Percentiles rank a stretch among this genome's conserved stretches.
phyloP scores from a whole-genome alignment of 176 grass and related monocot species.

The Phoenix roebelenii region DNA sequence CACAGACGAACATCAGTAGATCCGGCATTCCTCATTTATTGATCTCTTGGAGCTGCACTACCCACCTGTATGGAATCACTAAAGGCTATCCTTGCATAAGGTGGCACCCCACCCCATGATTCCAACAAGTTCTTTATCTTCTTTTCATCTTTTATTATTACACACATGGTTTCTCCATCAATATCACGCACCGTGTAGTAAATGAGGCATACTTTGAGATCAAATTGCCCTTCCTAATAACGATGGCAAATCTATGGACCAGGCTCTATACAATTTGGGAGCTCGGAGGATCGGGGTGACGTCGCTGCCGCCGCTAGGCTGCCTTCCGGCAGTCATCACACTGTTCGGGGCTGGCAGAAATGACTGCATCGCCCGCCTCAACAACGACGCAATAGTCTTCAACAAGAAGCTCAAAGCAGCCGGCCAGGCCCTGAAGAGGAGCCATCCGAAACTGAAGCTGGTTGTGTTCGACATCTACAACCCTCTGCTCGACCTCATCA shows the following conservation, averaged over 20 bases:
- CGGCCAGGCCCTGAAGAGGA: constrained; percentile 32
- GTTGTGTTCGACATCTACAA: constrained; percentile 85
- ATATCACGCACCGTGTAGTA: no score
- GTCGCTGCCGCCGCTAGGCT: constrained; percentile 76
- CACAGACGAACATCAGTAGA: no score
- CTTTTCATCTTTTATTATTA: no score
- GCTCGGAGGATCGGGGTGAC: constrained; percentile 81
- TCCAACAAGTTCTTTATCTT: no score
- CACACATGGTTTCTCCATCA: no score
- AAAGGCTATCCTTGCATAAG: no score
- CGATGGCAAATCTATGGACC: not conserved
- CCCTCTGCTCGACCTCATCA: constrained; percentile 64
- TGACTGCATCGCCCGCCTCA: constrained; percentile 57
- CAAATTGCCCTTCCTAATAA: no score
- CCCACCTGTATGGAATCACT: no score
- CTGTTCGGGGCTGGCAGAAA: constrained; percentile 50
- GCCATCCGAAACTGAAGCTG: constrained; percentile 58
- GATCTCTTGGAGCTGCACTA: no score
- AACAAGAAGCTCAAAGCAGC: constrained; percentile 55
- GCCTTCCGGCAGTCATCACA: constrained; percentile 63
- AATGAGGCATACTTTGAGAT: no score
- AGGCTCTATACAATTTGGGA: constrained; percentile 61
- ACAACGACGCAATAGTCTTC: constrained; percentile 59
- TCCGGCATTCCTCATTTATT: no score
- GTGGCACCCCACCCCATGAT: no score